Base-by-base conservation (phyloP, 441 rosid species). In the Sinapis alba region DNA sequence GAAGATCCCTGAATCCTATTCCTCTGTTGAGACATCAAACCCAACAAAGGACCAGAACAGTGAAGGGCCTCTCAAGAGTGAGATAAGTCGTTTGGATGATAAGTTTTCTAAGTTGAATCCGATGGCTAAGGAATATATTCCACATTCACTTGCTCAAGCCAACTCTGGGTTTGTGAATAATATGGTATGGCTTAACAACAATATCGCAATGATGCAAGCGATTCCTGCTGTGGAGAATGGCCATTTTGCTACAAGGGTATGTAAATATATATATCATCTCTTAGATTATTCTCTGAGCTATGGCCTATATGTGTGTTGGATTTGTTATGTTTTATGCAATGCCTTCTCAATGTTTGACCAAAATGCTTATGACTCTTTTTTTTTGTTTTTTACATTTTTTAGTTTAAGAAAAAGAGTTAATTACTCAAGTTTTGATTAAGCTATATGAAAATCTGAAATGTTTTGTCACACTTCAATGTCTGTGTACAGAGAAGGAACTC, bases 41-140 rank as follows among this genome's bases (percentile, higher is more conserved):
- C 82, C 84, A 65, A 71, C 75, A 57, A 78, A 65, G 62, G 87
- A 74, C 2, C 43, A 65, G 26, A 67, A 36, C 9, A 67, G 57
- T 21, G 66, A 56, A 34, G 78, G 77, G 43, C 62, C 58, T 74
- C 64, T 69, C 66, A 81, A 74, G 68, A 75, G 70, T 45, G 86
- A 89, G n/a, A 88, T 89, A 81, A 87, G 75, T 74, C 85, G 83
- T 73, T 82, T 86, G 85, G 88, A 62, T 56, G 91, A 84, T 59
- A 85, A 85, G 45, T 68, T 88, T 82, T 87, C 90, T 10, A 92
- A 87, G 80, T 68, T 92, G 79, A 90, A 90, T 77, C 95, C 97
- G 12, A 81, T 91, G 97, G 97, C 96, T 30, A 83, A 78, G 74
- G 93, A 88, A 62, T 89, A 85, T 83, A 87, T 90, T 73, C 96